These are phyloP conservation scores for Aspergillus calidoustus DNA, from an alignment of 2,329 filamentous ascomycete species.

Conservation along the genomic window DNA sequence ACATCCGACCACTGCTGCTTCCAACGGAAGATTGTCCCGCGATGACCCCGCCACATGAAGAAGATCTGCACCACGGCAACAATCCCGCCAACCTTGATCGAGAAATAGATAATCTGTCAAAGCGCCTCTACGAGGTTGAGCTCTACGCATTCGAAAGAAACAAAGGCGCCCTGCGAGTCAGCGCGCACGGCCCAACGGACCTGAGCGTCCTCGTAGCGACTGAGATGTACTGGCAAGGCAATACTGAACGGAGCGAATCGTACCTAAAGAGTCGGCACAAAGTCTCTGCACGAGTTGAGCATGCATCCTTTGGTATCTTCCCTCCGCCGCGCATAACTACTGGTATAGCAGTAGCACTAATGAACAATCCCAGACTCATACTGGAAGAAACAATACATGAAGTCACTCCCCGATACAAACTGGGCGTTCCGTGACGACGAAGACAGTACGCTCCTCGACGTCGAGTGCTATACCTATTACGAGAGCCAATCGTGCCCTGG, in stretches of 20 bases:
- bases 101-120: neutral
- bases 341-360: neutral
- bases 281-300: neutral
- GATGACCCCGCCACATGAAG: too few species aligned
- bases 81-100: too few species aligned
- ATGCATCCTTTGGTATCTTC: neutral
- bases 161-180: neutral
- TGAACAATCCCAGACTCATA: neutral
- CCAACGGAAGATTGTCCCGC: too few species aligned
- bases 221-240: neutral
- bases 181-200: neutral
- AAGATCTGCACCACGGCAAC: too few species aligned
- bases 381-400: neutral
- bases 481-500: neutral
- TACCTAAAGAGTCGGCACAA: neutral
- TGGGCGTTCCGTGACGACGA: neutral
- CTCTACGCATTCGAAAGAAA: neutral
- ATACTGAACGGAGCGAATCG: neutral
- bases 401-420: neutral
- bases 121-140: neutral
- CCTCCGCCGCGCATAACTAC: neutral
- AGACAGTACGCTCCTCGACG: neutral
- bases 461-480: neutral
- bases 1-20: too few species aligned
- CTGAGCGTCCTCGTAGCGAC: neutral